A percentile compares a stretch with the other conserved stretches of the same genome.
Evolutionary conservation across 768 basidiomycete genomes (phyloP).

Genomic region (Rhodotorula taiwanensis): DNA sequence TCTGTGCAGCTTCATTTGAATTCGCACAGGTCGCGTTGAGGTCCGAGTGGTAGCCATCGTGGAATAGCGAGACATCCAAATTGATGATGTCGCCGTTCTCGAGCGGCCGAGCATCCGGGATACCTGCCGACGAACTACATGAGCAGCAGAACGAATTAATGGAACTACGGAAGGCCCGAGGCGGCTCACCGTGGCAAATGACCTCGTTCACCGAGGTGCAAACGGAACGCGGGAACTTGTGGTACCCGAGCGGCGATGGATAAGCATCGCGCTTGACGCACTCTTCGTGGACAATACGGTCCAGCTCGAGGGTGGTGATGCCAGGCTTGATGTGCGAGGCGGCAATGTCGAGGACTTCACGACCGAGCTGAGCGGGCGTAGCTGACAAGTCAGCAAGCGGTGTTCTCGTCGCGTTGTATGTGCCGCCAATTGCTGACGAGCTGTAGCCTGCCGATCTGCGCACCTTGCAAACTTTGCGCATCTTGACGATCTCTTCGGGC

Average conservation of each 20-base stretch:
- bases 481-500: constrained; percentile 73
- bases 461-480: constrained; percentile 79
- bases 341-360: constrained; percentile 89
- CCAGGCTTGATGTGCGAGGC: constrained; percentile 82
- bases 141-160: too few species aligned
- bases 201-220: constrained; percentile 93
- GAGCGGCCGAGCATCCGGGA: constrained; percentile 52
- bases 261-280: constrained; percentile 84
- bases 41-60: constrained; percentile 83
- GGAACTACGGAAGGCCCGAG: rapidly evolving
- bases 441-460: too few species aligned
- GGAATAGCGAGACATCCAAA: constrained; percentile 75
- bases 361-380: constrained; percentile 57
- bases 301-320: constrained; percentile 90
- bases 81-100: constrained; percentile 94
- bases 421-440: too few species aligned
- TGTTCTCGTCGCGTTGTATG: too few species aligned
- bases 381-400: neutral
- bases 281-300: constrained; percentile 86
- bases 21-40: constrained; percentile 48
- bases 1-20: constrained; percentile 40
- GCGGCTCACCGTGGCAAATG: constrained; percentile 75
- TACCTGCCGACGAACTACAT: constrained; percentile 9
- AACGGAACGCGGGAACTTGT: constrained; percentile 84
- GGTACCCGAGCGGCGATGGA: constrained; percentile 88